Evolutionary conservation across 495 filamentous ascomycete species (phyloP), one percentile per base, ranked within the genome.

Genomic region (Penicillium psychrofluorescens): DNA sequence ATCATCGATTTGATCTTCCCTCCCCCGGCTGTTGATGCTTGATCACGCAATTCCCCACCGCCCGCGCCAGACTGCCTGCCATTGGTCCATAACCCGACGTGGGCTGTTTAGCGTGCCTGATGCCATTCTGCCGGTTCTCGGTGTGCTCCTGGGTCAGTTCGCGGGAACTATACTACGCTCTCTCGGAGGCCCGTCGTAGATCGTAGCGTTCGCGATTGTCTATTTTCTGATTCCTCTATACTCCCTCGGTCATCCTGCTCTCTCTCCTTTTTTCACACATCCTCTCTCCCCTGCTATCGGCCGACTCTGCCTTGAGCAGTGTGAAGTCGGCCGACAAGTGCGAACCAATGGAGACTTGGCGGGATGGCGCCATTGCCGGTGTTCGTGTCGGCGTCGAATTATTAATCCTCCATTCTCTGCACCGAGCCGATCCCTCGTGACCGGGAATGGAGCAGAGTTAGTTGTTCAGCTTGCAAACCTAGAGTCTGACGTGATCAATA

Each of bases 1-100:
- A 22, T 22, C 22, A 22, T 6, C 41, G 49, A 56, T 48, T 48
- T 43, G 44, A 41, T 22, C 53, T 59, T 53, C 50, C 52, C 46
- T 48, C 49, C 48, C 49, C 44, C 44, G 45, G 42, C 38, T 42
- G 36, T 44, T 34, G 36, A 28, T 40, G 40, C 34, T 27, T 49
- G 44, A 71, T 66, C 66, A 68, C 67, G 67, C 66, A 61, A 71
- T 71, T 43, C 33, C 29, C 36, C 44, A 58, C 65, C 67, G 62
- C 62, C 57, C 39, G 34, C 8, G 56, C 53, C 63, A 63, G 51
- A 61, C 63, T 16, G 1, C 0, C 13, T 4, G 0, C 49, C 29
- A 64, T 69, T 69, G 62, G 65, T 0, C 12, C 1, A 1, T 1
- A 6, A 28, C n/a, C 27, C 7, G 36, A 45, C 22, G 62, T 61